These are phyloP conservation scores for Alternaria panax DNA, from an alignment of 2,329 filamentous ascomycete genomes.

Conservation along the genomic window DNA sequence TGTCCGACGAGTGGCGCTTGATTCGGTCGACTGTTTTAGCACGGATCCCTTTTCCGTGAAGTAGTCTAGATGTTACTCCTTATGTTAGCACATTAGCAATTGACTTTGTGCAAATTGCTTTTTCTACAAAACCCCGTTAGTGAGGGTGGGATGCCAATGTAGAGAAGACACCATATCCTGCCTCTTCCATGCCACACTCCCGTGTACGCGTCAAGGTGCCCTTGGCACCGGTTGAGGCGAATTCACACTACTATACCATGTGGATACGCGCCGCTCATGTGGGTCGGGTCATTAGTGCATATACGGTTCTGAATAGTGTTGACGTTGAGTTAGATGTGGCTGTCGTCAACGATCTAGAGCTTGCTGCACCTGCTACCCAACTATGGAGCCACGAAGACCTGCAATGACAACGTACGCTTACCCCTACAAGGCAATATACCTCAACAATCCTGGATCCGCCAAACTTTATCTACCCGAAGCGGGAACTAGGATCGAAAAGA, in stretches of 20 bases:
- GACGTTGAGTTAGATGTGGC: conserved; percentile 33
- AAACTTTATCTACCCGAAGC: conserved; percentile 45
- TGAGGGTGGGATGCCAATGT: conserved; percentile 30
- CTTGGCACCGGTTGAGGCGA: conserved; percentile 21
- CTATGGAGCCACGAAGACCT: conserved; percentile 18
- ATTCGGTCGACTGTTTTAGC: conserved; percentile 9
- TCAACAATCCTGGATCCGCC: conserved; percentile 29
- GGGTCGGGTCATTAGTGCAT: conserved; percentile 30
- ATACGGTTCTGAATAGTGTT: conserved; percentile 26
- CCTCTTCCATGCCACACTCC: conserved; percentile 23
- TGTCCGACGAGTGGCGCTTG: conserved; percentile 10
- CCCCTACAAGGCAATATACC: conserved; percentile 22
- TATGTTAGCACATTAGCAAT: conserved; percentile 27
- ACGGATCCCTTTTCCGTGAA: conserved; percentile 4
- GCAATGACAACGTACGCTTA: conserved; percentile 21
- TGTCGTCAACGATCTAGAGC: conserved; percentile 39
- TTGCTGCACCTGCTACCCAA: conserved; percentile 12
- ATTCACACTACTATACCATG: conserved; percentile 19
- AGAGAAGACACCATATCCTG: conserved; percentile 19
- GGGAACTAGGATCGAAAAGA: conserved; percentile 45
- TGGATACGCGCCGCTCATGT: conserved; percentile 25
- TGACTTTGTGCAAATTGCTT: not conserved
- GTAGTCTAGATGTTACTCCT: conserved; percentile 31
- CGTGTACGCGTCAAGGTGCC: conserved; percentile 19
- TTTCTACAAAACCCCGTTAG: conserved; percentile 6